Percentiles rank a stretch among this genome's conserved stretches.
Conservation (phyloP, 306 rosid genomes). For the Nissolia schottii region DNA sequence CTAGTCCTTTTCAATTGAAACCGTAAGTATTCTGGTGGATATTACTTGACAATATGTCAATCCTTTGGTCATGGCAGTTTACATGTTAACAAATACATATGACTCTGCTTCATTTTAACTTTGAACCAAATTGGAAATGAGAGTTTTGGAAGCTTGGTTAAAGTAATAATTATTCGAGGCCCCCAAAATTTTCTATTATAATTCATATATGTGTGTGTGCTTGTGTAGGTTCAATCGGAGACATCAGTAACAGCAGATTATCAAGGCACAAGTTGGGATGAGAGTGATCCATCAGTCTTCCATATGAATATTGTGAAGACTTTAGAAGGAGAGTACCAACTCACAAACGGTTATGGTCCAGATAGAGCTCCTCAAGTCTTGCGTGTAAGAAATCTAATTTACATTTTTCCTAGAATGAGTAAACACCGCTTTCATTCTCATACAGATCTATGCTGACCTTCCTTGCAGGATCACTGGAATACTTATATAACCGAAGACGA, state of each 20-base stretch:
- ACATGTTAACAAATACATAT: too few species aligned
- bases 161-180: background rate
- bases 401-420: background rate
- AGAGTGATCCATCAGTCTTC: conserved; percentile 51
- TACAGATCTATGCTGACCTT: background rate
- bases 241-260: conserved; percentile 44
- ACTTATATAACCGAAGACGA: conserved; percentile 53
- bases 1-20: too few species aligned
- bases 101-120: too few species aligned
- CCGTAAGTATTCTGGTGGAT: too few species aligned
- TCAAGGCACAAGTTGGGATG: conserved; percentile 45
- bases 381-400: conserved; percentile 17
- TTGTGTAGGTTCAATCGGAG: conserved; percentile 37
- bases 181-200: too few species aligned
- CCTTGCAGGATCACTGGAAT: conserved; percentile 51
- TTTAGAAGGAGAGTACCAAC: conserved; percentile 50
- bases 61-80: too few species aligned
- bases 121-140: too few species aligned
- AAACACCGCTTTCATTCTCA: too few species aligned
- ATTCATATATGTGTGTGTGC: background rate
- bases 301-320: background rate
- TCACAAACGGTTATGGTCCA: conserved; percentile 61
- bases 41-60: too few species aligned
- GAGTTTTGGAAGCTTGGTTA: too few species aligned
- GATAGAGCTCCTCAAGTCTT: conserved; percentile 43